A percentile compares a stretch with the other conserved stretches of the same genome.
Evolutionary conservation across 75 land plant genomes (phyloP).

Genomic region (Chamaecyparis obtusa): DNA sequence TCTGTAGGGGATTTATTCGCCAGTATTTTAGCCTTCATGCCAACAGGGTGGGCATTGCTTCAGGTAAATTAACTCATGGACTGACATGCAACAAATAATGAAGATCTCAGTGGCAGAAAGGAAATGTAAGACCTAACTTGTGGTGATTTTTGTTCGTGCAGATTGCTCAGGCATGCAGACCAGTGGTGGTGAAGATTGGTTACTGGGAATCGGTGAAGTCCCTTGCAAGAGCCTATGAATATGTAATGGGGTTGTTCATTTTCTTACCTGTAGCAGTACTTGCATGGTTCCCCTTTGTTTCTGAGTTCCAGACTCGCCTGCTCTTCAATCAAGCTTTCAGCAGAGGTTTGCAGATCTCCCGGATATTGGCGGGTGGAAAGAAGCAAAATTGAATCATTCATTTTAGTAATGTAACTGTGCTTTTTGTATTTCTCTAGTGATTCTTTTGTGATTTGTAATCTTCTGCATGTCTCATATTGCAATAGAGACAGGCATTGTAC

Average conservation of each 20-base stretch:
- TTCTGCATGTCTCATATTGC: background rate
- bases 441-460: no score
- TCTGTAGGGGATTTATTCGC: constrained; percentile 91
- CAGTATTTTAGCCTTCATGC: constrained; percentile 87
- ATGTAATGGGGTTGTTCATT: constrained; percentile 51
- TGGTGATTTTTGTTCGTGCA: constrained; percentile 14
- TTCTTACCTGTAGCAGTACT: constrained; percentile 53
- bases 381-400: constrained; percentile 5
- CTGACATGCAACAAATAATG: background rate
- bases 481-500: background rate
- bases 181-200: constrained; percentile 34
- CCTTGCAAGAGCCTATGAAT: constrained; percentile 57
- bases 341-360: constrained; percentile 61
- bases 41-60: constrained; percentile 96
- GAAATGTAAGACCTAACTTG: background rate
- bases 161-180: constrained; percentile 59
- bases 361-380: constrained; percentile 51
- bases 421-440: no score
- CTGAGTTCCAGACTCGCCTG: constrained; percentile 62
- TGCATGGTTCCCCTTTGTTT: constrained; percentile 66
- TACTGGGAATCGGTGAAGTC: constrained; percentile 55
- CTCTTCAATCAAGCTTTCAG: constrained; percentile 71
- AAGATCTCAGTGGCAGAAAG: background rate
- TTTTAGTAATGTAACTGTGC: no score
- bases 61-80: constrained; percentile 46